phyloP scores from a whole-genome alignment of 768 basidiomycete species.

The Strobilomyces confusus region DNA sequence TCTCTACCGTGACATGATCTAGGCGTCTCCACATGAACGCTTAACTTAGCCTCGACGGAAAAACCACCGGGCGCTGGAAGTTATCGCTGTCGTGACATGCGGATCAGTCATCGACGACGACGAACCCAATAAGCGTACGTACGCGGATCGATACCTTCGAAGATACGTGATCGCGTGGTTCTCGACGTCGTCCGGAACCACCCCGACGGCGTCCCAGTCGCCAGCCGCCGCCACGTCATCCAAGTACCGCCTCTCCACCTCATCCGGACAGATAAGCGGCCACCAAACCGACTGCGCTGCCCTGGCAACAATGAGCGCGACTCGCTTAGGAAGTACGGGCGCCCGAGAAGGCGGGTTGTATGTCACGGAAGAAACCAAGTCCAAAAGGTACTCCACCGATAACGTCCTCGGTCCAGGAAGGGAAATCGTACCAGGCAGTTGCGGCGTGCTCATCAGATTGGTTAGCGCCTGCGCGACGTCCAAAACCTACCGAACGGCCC shows the following conservation, averaged over 20 bases:
- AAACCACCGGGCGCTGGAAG: constrained; percentile 61
- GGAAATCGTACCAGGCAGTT: constrained; percentile 62
- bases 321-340: constrained; percentile 69
- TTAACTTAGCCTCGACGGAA: constrained; percentile 49
- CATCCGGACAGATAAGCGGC: constrained; percentile 88
- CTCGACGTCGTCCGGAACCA: constrained; percentile 82
- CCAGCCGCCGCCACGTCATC: constrained; percentile 72
- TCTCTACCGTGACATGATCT: constrained; percentile 23
- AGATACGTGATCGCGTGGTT: constrained; percentile 86
- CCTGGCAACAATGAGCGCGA: constrained; percentile 63
- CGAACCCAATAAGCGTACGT: constrained; percentile 37
- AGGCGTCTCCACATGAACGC: constrained; percentile 26
- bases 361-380: constrained; percentile 78
- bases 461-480: constrained; percentile 91
- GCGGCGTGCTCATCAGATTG: constrained; percentile 66
- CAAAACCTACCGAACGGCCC: constrained; percentile 54
- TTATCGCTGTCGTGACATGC: constrained; percentile 45
- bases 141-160: constrained; percentile 86
- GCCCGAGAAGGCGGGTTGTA: constrained; percentile 67
- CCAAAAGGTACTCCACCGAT: constrained; percentile 75
- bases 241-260: constrained; percentile 83
- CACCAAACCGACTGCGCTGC: constrained; percentile 76
- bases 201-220: constrained; percentile 80
- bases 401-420: constrained; percentile 89
- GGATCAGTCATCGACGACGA: constrained; percentile 12